Base-by-base conservation (phyloP, 1,284 basidiomycete species). In the Ustilago sp. region DNA sequence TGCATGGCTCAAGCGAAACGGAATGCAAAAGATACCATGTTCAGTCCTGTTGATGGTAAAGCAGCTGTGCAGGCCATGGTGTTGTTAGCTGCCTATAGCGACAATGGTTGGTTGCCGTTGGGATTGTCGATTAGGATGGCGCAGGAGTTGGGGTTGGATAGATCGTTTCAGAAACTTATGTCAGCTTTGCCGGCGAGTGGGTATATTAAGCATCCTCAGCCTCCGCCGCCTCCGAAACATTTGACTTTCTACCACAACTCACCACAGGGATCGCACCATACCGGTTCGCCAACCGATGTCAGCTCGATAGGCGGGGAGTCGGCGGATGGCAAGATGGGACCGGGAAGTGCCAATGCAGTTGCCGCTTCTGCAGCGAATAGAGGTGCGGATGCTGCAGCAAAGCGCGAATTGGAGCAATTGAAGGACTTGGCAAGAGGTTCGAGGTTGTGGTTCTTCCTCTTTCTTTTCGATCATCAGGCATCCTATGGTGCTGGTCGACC, bases 11-110 rank as follows among this genome's bases (percentile, higher is more conserved):
- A 96, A 87, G 94, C 94, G 7, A 94, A 96, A 86, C 93, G 94
- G 51, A 95, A 96, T 75, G 95, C 94, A 43, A 90, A 94, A 50
- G 94, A 93, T 17, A 94, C 94, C 12, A 89, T 97, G 57, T 96
- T 96, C 83, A 93, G 94, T 13, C 94, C 94, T 53, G 91, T 95
- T 36, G 93, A 94, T 19, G 89, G 93, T 82, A 96, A 96, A 87
- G 94, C 96, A 87, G 94, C 94, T 39, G 94, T 96, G 32, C 94
- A 95, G 90, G 94, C 94, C 8, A 95, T 95, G 93, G 87, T 96
- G 6, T 89, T 97, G 50, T 88, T 97, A 59, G 93, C 94, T 39
- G 93, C 94, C 0, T 96, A 94, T 93, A 94, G 92, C 84, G 94
- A 94, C 53, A 94, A 94, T 76, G 94, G 93, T 0, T 96, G 94